These are phyloP conservation scores for Amborella trichopoda DNA, from an alignment of 164 flowering plant genomes.

Conservation along the genomic window DNA sequence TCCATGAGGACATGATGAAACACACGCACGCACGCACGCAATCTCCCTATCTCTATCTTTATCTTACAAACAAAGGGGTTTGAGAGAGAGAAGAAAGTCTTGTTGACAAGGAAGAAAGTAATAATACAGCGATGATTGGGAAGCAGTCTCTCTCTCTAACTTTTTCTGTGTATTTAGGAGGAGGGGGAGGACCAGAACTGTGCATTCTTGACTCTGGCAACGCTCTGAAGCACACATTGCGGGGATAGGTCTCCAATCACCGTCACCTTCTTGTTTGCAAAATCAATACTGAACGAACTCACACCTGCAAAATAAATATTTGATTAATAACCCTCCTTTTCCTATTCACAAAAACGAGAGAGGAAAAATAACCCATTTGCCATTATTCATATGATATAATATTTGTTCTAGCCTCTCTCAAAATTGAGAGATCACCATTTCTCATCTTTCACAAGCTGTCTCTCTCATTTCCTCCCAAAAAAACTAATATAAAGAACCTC, in stretches of 20 bases:
- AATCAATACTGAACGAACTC: conserved; percentile 70
- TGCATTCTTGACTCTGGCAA: conserved; percentile 78
- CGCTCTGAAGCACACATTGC: conserved; percentile 54
- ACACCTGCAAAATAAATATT: conserved; percentile 46
- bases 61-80: no score
- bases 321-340: background rate
- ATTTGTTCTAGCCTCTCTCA: background rate
- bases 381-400: background rate
- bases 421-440: background rate
- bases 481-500: no score
- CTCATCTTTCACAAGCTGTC: no score
- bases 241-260: conserved; percentile 75
- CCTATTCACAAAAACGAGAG: background rate
- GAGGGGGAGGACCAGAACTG: conserved; percentile 89
- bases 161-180: no score
- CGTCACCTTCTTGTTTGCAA: conserved; percentile 69
- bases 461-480: no score
- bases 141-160: no score
- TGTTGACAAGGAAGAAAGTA: no score
- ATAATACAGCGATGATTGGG: no score
- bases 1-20: no score
- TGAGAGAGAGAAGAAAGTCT: no score
- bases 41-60: no score
- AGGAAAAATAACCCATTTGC: background rate
- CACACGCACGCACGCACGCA: no score